Percentiles rank a stretch among this genome's conserved stretches.
Conservation (phyloP, 140 eudicot genomes). For the Oenanthe javanica region DNA sequence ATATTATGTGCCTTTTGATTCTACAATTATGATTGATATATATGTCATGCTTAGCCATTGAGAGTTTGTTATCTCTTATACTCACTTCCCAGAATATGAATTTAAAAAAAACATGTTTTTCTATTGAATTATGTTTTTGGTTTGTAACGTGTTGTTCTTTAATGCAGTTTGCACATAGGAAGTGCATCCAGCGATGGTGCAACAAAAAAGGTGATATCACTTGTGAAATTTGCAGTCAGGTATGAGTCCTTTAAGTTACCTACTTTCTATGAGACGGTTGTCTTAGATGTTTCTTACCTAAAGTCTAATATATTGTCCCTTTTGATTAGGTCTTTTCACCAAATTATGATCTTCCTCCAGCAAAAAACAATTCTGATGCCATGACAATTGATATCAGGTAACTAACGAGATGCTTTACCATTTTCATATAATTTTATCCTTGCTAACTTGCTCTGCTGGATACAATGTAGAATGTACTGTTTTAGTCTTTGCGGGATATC, state of each 20-base stretch:
- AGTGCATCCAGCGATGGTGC: conserved; percentile 87
- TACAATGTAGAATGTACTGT: background rate
- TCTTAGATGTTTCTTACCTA: background rate
- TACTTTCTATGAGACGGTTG: background rate
- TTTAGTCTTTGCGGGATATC: background rate
- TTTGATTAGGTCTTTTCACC: conserved; percentile 54
- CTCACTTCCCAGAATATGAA: background rate
- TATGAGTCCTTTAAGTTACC: conserved; percentile 11
- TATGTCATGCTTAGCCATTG: background rate
- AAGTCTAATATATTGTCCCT: background rate
- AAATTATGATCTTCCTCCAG: conserved; percentile 55
- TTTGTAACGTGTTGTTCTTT: background rate
- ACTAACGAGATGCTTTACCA: background rate
- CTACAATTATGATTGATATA: background rate
- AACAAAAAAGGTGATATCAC: conserved; percentile 74
- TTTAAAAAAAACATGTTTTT: too few species aligned
- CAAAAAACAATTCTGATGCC: conserved; percentile 51
- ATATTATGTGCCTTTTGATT: background rate
- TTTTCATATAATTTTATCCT: background rate
- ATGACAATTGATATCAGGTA: conserved; percentile 76
- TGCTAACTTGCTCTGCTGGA: background rate
- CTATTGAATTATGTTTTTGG: background rate
- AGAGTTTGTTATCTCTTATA: background rate
- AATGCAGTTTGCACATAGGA: conserved; percentile 91
- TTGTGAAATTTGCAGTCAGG: conserved; percentile 85